phyloP scores from a whole-genome alignment of 2,329 filamentous ascomycete genomes.

The Rhytidhysteron rufulum region DNA sequence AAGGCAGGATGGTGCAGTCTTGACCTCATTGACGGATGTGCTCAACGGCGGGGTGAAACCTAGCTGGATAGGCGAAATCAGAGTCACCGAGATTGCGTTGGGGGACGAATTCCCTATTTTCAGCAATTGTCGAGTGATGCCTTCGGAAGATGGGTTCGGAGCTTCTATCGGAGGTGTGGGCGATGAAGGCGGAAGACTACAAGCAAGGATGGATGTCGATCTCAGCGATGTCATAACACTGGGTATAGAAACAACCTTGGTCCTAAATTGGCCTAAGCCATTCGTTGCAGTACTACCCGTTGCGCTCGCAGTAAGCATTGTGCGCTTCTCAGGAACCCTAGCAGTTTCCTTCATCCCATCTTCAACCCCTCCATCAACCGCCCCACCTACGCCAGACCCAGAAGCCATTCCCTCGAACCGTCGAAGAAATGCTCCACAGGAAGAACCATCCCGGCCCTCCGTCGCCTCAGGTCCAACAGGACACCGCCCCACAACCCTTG shows the following conservation, averaged over 20 bases:
- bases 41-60: conserved; percentile 85
- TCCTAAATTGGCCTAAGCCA: conserved; percentile 92
- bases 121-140: conserved; percentile 94
- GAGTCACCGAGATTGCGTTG: conserved; percentile 86
- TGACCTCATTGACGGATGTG: conserved; percentile 77
- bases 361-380: conserved; percentile 29
- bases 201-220: conserved; percentile 96
- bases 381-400: conserved; percentile 21
- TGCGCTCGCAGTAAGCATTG: conserved; percentile 84
- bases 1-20: conserved; percentile 83
- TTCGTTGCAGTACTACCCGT: conserved; percentile 86
- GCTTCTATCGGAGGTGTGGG: conserved; percentile 22
- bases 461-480: conserved; percentile 12
- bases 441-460: conserved; percentile 15
- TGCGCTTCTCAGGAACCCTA: conserved; percentile 90
- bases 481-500: conserved; percentile 72
- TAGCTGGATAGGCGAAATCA: conserved; percentile 89
- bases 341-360: conserved; percentile 89
- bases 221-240: conserved; percentile 93
- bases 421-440: conserved; percentile 43
- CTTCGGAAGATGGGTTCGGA: conserved; percentile 72
- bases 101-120: conserved; percentile 98
- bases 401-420: conserved; percentile 14
- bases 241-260: conserved; percentile 87
- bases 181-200: conserved; percentile 69